phyloP scores from a whole-genome alignment of 164 flowering plant species.

The Aristolochia californica region DNA sequence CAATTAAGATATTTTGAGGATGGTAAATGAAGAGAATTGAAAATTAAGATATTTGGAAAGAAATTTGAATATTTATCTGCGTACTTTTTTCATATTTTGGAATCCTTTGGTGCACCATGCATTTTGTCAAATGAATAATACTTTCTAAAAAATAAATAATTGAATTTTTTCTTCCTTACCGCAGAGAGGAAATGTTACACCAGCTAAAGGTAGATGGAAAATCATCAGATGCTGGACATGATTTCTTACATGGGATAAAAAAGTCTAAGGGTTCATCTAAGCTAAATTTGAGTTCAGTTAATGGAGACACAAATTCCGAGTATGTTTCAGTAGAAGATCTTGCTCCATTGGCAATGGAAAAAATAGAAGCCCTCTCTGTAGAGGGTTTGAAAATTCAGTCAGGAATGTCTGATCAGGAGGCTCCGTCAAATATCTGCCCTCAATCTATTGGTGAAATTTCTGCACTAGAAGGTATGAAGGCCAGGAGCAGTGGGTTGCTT shows the following conservation, averaged over 20 bases:
- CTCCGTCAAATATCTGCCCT: constrained; percentile 64
- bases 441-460: constrained; percentile 56
- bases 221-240: constrained; percentile 18
- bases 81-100: neutral
- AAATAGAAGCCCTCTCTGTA: constrained; percentile 83
- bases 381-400: constrained; percentile 93
- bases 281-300: constrained; percentile 16
- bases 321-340: constrained; percentile 81
- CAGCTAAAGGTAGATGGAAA: constrained; percentile 19
- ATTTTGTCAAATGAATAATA: neutral
- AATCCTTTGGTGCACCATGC: neutral
- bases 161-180: constrained; percentile 1
- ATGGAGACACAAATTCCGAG: constrained; percentile 32
- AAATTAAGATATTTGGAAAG: neutral
- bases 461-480: constrained; percentile 50
- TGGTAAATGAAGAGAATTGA: no score
- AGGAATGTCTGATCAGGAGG: constrained; percentile 72
- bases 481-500: constrained; percentile 35
- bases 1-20: no score
- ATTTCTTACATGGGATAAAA: constrained; percentile 15
- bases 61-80: neutral
- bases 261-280: constrained; percentile 24
- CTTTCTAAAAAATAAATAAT: no score
- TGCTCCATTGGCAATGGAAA: constrained; percentile 90
- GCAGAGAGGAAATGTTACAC: constrained; percentile 30